A percentile compares a stretch with the other conserved stretches of the same genome.
These are phyloP conservation scores for Lactarius pseudohatsudake DNA, from an alignment of 768 basidiomycete species.

Conservation along the genomic window DNA sequence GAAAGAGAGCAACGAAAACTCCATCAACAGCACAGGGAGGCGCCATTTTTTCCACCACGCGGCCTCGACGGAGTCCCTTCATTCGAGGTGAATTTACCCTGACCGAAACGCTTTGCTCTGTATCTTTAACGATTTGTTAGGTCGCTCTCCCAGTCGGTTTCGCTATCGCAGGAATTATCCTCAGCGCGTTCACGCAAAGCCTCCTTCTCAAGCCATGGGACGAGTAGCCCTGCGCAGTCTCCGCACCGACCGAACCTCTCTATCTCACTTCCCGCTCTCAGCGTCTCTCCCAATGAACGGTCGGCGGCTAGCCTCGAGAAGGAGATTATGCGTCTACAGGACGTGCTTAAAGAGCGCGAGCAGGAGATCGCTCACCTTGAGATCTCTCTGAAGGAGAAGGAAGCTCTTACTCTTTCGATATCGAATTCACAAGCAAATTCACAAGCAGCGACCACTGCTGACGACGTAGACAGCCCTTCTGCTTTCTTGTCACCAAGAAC, in stretches of 20 bases:
- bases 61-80: slow-evolving; percentile 84
- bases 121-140: slow-evolving; percentile 40
- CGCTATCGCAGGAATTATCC: slow-evolving; percentile 95
- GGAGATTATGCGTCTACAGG: slow-evolving; percentile 94
- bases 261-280: slow-evolving; percentile 50
- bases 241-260: slow-evolving; percentile 59
- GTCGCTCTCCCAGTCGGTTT: slow-evolving; percentile 91
- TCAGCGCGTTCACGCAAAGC: slow-evolving; percentile 83
- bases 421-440: slow-evolving; percentile 8
- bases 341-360: slow-evolving; percentile 88
- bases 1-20: slow-evolving; percentile 51
- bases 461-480: slow-evolving; percentile 26
- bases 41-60: slow-evolving; percentile 88
- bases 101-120: slow-evolving; percentile 23
- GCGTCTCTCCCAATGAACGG: slow-evolving; percentile 53
- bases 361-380: slow-evolving; percentile 85
- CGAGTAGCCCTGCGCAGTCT: slow-evolving; percentile 63
- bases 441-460: slow-evolving; percentile 16
- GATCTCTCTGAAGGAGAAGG: slow-evolving; percentile 44
- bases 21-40: slow-evolving; percentile 50
- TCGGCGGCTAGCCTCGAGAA: slow-evolving; percentile 85
- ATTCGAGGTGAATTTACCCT: slow-evolving; percentile 60
- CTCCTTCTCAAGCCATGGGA: slow-evolving; percentile 75
- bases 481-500: slow-evolving; percentile 67
- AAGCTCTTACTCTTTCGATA: slow-evolving; percentile 24